These are phyloP conservation scores for Vicia villosa DNA, from an alignment of 306 rosid species.

Conservation along the genomic window DNA sequence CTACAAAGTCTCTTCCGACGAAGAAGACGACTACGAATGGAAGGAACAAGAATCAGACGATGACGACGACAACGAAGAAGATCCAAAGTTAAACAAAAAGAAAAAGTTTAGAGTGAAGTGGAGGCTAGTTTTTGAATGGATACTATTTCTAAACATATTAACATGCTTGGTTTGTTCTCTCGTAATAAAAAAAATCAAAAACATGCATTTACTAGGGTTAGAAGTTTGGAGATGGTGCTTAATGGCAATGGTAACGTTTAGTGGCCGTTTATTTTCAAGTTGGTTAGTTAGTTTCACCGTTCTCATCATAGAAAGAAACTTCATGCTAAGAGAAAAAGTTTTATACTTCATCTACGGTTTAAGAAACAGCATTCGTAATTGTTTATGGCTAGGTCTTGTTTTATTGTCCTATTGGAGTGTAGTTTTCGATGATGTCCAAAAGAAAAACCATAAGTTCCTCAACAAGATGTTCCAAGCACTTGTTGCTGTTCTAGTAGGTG, in stretches of 20 bases:
- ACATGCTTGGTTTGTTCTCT: conserved; percentile 46
- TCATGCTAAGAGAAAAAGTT: conserved; percentile 56
- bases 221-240: conserved; percentile 58
- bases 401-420: conserved; percentile 50
- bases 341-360: conserved; percentile 56
- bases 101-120: conserved; percentile 44
- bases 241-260: conserved; percentile 55
- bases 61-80: not conserved
- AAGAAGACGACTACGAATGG: conserved; percentile 28
- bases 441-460: conserved; percentile 47
- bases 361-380: conserved; percentile 51
- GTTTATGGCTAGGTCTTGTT: conserved; percentile 51
- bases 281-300: conserved; percentile 43
- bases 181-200: conserved; percentile 32
- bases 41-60: conserved; percentile 1
- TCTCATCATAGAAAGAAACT: conserved; percentile 44
- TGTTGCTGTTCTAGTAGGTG: conserved; percentile 47
- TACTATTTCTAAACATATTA: conserved; percentile 43
- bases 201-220: conserved; percentile 35
- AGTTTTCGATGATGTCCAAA: conserved; percentile 39
- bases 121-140: conserved; percentile 50
- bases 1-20: conserved; percentile 35
- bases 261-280: conserved; percentile 52
- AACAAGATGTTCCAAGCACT: conserved; percentile 47
- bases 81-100: conserved; percentile 26